These are phyloP conservation scores for Candida golubevii DNA, from an alignment of 805 yeast genomes.

Conservation along the genomic window DNA sequence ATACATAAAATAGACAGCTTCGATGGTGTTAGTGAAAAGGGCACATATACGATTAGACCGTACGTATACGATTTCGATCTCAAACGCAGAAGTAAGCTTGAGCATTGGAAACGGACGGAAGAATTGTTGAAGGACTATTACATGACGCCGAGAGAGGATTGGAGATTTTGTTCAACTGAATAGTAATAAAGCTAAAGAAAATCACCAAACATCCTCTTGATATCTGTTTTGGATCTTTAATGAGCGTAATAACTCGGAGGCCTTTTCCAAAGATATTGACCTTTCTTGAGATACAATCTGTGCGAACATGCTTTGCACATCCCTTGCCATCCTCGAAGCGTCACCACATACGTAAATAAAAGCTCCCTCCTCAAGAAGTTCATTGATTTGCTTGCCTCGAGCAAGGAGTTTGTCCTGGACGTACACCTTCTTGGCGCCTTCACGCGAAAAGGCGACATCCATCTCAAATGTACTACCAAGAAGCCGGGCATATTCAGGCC, in stretches of 20 bases:
- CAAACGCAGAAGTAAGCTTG: constrained; percentile 40
- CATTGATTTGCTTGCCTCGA: constrained; percentile 48
- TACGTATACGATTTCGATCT: constrained; percentile 47
- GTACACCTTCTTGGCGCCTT: constrained; percentile 54
- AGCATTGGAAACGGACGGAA: constrained; percentile 46
- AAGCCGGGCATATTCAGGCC: constrained; percentile 67
- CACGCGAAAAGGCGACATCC: constrained; percentile 85
- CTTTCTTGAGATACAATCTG: constrained; percentile 61
- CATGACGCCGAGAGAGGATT: neutral
- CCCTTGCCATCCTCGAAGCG: constrained; percentile 93
- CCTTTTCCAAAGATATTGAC: constrained; percentile 60
- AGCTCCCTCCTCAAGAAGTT: constrained; percentile 63
- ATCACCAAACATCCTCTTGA: constrained; percentile 96
- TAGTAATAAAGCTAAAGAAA: too few relatives aligned
- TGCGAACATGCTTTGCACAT: constrained; percentile 69
- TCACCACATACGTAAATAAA: constrained; percentile 96
- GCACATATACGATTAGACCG: constrained; percentile 24
- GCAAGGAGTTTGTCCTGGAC: constrained; percentile 78
- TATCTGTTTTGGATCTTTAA: constrained; percentile 81
- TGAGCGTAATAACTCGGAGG: constrained; percentile 71
- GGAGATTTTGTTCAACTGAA: neutral
- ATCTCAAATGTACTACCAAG: constrained; percentile 64
- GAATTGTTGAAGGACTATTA: too few relatives aligned
- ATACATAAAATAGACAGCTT: neutral
- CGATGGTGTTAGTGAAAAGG: neutral